Base-by-base conservation (phyloP, 108 stramenopile genomes). In the Pseudonitzschia multistriata region DNA sequence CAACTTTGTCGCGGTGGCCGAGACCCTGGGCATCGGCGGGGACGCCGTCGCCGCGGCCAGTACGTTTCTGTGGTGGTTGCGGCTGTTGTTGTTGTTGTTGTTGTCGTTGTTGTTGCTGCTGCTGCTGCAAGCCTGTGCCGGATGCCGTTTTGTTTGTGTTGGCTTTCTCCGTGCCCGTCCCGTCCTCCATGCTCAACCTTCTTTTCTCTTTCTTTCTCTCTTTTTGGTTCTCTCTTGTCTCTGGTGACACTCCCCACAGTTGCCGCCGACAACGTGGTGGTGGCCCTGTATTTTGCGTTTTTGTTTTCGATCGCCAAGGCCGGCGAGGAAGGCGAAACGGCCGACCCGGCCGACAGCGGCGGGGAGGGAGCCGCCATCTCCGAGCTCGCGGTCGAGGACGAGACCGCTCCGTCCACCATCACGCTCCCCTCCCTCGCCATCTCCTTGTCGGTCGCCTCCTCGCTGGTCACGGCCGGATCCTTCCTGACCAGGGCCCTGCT, bases 1-100 rank as follows among this genome's bases (percentile, higher is more conserved):
- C 54, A 95, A 97, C 81, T 97, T 94, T 76, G 88, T 94, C 19
- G 88, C 93, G 28, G 96, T 96, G 30, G 84, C 89, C 17, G 91
- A 95, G 68, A 92, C 94, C 7, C 73, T 95, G 49, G 73, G 74
- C 27, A 82, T 92, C 53, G 63, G 74, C 35, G 88, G 89, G 33
- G 71, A 79, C 14, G 79, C 83, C 3, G 86, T 92, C 8, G 82
- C 88, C 21, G 83, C 83, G 15, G 74, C 79, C 19, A 79, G 78
- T 74, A 67, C 48, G 73, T 74, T 48, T 48, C 17, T 48, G 17
- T 48, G 17, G 17, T 48, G n/a, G n/a, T n/a, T n/a, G n/a, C n/a
- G n/a, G n/a, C n/a, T n/a, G n/a, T n/a, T n/a, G n/a, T n/a, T n/a
- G n/a, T n/a, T n/a, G n/a, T n/a, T n/a, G n/a, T n/a, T n/a, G n/a